Base-by-base conservation (phyloP, 164 flowering plant species). In the Sedum album region DNA sequence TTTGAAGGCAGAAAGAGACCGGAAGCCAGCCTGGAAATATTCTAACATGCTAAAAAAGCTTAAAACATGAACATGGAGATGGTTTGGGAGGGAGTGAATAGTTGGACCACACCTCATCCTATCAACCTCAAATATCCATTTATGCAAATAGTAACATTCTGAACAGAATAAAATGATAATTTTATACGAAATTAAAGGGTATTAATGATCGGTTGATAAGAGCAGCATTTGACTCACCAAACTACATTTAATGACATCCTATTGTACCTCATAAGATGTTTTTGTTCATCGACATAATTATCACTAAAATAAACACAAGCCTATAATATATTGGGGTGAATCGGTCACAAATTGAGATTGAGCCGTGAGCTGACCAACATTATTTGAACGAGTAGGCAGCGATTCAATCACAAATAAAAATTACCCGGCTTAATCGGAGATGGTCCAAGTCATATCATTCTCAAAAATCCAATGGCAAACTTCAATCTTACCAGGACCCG, bases 401-500 rank as follows among this genome's bases (percentile, higher is more conserved):
- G 28, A 30, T 20, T 25, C 36, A 39, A 30, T 18, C 15, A 18
- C 20, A 44, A 44, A 26, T 57, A 57, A 26, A 57, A 33, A 44
- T 6, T 1, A 6, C 26, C 17, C 20, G 44, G 21, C n/a, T 75
- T 69, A 81, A 74, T 85, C 93, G 0, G 89, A 85, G 13, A 66
- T 66, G 0, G 85, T 63, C 93, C 93, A 88, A 42, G 83, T 88
- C 81, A 85, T 69, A 67, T 88, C 93, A 60, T 83, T 85, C 79
- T 88, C 86, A 48, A 88, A 88, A 4, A 88, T 88, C 93, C 93
- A 88, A 51, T 88, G 93, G 69, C 93, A 88, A 8, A 85, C 93
- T 75, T 88, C 93, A 30, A 85, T 84, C 76, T 71, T 75, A 13
- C 93, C 93, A 11, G 93, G 93, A 62, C 75, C 76, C 61, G 87